Evolutionary conservation across 1,284 basidiomycete genomes (phyloP).

Genomic region (Vanrija humicola): DNA sequence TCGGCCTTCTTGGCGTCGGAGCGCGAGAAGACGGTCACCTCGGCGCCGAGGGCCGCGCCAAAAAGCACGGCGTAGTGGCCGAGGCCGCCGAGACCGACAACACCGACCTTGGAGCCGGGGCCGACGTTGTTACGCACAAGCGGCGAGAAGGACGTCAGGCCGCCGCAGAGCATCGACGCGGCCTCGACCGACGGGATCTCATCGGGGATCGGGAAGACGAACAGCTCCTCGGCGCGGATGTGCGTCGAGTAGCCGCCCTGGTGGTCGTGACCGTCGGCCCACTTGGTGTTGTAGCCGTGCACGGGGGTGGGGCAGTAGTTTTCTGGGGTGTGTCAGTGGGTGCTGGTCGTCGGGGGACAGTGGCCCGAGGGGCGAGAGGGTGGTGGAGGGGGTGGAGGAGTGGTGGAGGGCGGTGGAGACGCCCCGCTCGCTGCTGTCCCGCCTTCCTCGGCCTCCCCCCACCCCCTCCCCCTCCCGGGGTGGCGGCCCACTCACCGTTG

Average conservation of each 20-base stretch:
- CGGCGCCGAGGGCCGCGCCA: slow-evolving; percentile 58
- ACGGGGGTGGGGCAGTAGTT: slow-evolving; percentile 50
- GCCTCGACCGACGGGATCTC: slow-evolving; percentile 56
- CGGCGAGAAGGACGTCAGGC: slow-evolving; percentile 65
- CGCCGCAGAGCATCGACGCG: slow-evolving; percentile 58
- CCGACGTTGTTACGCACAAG: slow-evolving; percentile 60
- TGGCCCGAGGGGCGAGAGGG: not conserved
- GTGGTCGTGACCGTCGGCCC: slow-evolving; percentile 57
- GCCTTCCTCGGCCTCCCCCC: not conserved
- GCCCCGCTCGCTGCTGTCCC: not conserved
- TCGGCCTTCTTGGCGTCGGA: slow-evolving; percentile 61
- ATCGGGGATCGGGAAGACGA: slow-evolving; percentile 67
- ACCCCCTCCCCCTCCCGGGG: no score
- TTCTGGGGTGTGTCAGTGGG: slow-evolving; percentile 27
- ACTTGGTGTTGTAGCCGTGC: slow-evolving; percentile 48
- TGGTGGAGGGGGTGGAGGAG: not conserved
- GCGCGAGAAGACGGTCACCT: slow-evolving; percentile 66
- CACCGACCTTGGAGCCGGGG: slow-evolving; percentile 63
- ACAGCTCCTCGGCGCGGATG: slow-evolving; percentile 63
- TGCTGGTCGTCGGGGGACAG: not conserved
- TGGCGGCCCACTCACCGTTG: slow-evolving; percentile 35
- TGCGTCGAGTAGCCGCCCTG: slow-evolving; percentile 61
- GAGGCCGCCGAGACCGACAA: slow-evolving; percentile 63
- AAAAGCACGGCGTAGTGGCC: slow-evolving; percentile 60
- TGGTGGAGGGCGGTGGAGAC: no score